Evolutionary conservation across 2,329 filamentous ascomycete genomes (phyloP), one percentile per base, ranked within the genome.

Genomic region (Rhynchosporium agropyri): DNA sequence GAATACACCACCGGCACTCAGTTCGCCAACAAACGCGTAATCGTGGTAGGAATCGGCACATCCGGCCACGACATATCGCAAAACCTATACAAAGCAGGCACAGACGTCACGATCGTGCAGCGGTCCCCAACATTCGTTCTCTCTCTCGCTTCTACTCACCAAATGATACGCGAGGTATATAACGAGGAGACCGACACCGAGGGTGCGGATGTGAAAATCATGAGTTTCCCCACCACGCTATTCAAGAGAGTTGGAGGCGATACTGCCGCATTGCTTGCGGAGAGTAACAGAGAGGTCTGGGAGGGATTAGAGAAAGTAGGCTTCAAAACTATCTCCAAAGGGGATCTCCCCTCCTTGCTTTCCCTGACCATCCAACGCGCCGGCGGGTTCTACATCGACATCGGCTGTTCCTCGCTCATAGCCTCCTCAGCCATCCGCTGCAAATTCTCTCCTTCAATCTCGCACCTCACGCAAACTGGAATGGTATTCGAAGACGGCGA

Each of bases 41-140:
- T 89, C 1, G 83, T 91, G 0, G 79, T 90, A 0, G 88, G 88
- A 1, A 85, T 84, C 0, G 88, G 86, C 72, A 90, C 89, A 74
- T 88, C 85, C 0, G 85, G 79, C 4, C 85, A 89, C 68, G 88
- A 90, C 67, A 90, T 90, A 60, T 82, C 85, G 0, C 86, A 89
- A 59, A 84, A 89, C 65, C 89, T 81, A 69, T 79, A 83, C 43
- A 85, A 89, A 67, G 83, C 85, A 61, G 88, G 88, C 0, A 86
- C 86, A 63, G 77, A 83, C 1, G 83, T 90, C 1, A 91, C 88
- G 0, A 86, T 91, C 73, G 81, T 91, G 0, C 89, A 91, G 73
- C 81, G 89, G n/a, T 43, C 45, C 12, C 43, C 49, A 43, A 60
- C 61, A 1, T 61, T 50, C 28, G 48, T 60, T 3, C 45, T 49